Evolutionary conservation across 345 rosid genomes (phyloP).

Genomic region (Sonneratia alba): DNA sequence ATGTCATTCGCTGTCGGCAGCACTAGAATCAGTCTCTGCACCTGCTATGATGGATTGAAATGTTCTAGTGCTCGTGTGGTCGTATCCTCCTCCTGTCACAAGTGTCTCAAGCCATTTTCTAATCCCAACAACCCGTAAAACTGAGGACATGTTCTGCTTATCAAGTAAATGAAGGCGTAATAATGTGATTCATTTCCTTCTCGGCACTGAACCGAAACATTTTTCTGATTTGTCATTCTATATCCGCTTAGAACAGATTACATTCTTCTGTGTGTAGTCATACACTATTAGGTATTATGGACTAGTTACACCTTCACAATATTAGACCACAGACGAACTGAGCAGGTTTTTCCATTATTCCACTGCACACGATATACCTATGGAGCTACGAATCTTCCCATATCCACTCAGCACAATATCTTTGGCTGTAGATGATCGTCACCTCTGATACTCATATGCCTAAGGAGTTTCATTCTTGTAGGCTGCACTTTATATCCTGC

Average conservation of each 20-base stretch:
- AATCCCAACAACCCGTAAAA: background rate
- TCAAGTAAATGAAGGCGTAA: background rate
- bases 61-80: background rate
- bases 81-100: background rate
- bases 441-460: background rate
- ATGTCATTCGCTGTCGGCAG: background rate
- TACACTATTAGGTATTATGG: background rate
- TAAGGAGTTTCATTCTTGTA: background rate
- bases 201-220: background rate
- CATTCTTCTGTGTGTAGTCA: background rate
- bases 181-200: background rate
- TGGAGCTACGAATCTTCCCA: background rate
- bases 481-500: background rate
- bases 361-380: background rate
- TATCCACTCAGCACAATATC: background rate
- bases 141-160: background rate
- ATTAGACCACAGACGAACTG: background rate
- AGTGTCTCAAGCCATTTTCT: background rate
- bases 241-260: background rate
- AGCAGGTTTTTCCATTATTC: background rate
- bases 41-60: background rate
- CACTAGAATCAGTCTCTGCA: background rate
- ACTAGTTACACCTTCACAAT: background rate
- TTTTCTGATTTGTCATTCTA: background rate
- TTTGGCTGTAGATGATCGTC: background rate